phyloP scores from a whole-genome alignment of 2,329 filamentous ascomycete species.

The Fusarium cicatricum region DNA sequence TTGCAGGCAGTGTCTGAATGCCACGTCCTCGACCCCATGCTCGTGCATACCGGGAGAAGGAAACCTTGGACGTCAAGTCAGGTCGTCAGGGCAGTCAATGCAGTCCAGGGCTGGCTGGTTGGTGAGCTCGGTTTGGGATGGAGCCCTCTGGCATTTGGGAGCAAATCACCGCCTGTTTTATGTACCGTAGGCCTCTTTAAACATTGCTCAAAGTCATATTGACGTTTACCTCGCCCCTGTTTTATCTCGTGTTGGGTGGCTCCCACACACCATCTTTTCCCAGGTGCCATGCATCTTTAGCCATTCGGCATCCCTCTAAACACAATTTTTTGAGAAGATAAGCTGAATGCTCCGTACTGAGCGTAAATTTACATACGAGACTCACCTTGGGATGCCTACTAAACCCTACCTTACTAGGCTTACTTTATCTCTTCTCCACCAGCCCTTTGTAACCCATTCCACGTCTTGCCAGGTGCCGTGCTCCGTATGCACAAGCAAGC shows the following conservation, averaged over 20 bases:
- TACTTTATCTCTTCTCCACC: too few species aligned
- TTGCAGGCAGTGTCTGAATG: constrained; percentile 17
- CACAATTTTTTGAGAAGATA: background rate
- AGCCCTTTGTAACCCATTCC: too few species aligned
- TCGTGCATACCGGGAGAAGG: too few species aligned
- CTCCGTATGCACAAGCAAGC: constrained; percentile 1
- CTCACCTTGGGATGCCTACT: too few species aligned
- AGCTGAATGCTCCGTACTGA: too few species aligned
- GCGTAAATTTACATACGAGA: too few species aligned
- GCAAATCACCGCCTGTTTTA: constrained; percentile 12
- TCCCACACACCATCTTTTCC: constrained; percentile 42
- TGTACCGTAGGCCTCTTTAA: background rate
- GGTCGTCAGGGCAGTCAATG: too few species aligned
- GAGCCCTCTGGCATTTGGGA: background rate
- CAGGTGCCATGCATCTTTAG: background rate
- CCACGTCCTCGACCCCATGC: constrained; percentile 29
- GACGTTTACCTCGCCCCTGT: constrained; percentile 31
- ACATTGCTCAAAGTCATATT: constrained; percentile 28
- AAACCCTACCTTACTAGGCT: too few species aligned
- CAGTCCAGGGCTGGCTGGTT: constrained; percentile 1
- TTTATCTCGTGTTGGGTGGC: constrained; percentile 46
- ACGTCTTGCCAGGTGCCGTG: too few species aligned
- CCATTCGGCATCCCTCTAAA: constrained; percentile 7
- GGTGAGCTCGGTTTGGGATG: constrained; percentile 18
- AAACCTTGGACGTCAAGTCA: too few species aligned